Base-by-base conservation (phyloP, 306 rosid genomes). In the Vicia sativa region DNA sequence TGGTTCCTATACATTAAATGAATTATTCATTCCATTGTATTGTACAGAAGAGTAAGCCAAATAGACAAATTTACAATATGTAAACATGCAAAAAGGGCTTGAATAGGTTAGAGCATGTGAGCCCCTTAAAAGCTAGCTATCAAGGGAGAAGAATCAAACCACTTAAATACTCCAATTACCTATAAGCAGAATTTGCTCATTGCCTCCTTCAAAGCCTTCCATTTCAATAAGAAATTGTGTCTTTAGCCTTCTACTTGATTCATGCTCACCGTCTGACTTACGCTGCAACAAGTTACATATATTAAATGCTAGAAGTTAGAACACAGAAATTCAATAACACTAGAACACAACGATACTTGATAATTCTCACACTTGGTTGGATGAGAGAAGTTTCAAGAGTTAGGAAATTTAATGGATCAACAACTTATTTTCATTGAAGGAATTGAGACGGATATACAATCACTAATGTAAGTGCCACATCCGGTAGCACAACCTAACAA, bases 201-300 rank as follows among this genome's bases (percentile, higher is more conserved):
- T 86, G 57, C 90, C 91, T 74, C 83, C 74, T 83, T 88, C 97
- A 79, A 90, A 90, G 74, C 97, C 99, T 79, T 90, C 99, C 99
- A 93, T 90, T 87, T 93, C 99, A 65, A 93, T 93, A 68, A 93
- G 95, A 84, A 93, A 93, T 63, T 93, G 97, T 9, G 99, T 93
- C 82, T 93, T 93, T 18, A 93, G 92, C 71, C 97, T 81, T 76
- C 99, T 88, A 74, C 99, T 93, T 65, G 99, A 85, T 87, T 93
- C 99, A 68, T 93, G 99, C 62, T 93, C 99, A 9, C 96, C 99
- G 44, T 93, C 99, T 62, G 99, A 88, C 70, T 93, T 93, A 11
- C 96, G 96, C 99, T 93, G 83, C 75, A 71, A 72, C 21, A 73
- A 75, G 28, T 69, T 41, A 68, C 35, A 57, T 41, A 26, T 52